Evolutionary conservation across 2,329 filamentous ascomycete genomes (phyloP).

Genomic region (Ascochyta lentis): DNA sequence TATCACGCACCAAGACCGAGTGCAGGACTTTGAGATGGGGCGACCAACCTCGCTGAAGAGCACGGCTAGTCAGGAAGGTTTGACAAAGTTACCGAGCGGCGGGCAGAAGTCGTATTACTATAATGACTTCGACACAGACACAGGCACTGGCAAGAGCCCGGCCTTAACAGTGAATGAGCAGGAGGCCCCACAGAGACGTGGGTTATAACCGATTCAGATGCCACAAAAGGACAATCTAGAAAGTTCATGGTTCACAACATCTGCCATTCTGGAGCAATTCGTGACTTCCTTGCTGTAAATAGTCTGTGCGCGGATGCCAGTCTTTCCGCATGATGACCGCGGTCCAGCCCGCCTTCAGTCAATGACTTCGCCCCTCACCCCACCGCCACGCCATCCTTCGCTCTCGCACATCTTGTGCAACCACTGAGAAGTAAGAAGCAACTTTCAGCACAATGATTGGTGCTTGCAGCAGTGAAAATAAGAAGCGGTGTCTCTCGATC

Average conservation of each 20-base stretch:
- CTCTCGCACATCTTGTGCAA: not conserved
- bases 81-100: conserved; percentile 23
- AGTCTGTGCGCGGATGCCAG: conserved; percentile 19
- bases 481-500: conserved; percentile 1
- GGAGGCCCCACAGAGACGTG: not conserved
- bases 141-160: conserved; percentile 3
- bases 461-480: conserved; percentile 1
- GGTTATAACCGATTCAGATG: not conserved
- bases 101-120: conserved; percentile 18
- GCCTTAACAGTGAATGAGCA: conserved; percentile 4
- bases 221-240: not conserved
- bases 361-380: conserved; percentile 7
- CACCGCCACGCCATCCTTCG: conserved; percentile 11
- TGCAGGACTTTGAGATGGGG: conserved; percentile 28
- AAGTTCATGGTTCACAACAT: not conserved
- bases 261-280: conserved; percentile 7
- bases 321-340: conserved; percentile 15
- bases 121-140: conserved; percentile 20
- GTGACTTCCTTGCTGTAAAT: not conserved
- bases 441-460: conserved; percentile 17
- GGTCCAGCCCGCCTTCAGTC: conserved; percentile 7
- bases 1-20: conserved; percentile 34
- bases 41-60: conserved; percentile 29
- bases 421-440: conserved; percentile 8
- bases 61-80: conserved; percentile 27